Evolutionary conservation across 148 eudicot genomes (phyloP).

Genomic region (Cornus suecica): DNA sequence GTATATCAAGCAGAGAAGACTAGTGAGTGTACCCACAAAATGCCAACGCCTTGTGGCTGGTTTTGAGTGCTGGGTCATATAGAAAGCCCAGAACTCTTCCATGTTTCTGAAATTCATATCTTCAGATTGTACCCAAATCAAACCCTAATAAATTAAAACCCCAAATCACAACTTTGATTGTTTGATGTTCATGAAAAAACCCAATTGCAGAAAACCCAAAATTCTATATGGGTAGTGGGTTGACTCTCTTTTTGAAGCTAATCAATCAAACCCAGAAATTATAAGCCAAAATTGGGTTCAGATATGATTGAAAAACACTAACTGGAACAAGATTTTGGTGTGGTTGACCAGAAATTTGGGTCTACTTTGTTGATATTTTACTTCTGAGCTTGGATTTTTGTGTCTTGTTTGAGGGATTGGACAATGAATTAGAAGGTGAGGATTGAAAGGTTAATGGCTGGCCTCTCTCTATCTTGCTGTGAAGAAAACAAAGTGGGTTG

Average conservation of each 20-base stretch:
- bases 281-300: background rate
- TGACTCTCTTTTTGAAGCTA: background rate
- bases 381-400: background rate
- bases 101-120: conserved; percentile 70
- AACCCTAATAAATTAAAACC: background rate
- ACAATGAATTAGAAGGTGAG: background rate
- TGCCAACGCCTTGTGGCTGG: conserved; percentile 93
- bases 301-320: background rate
- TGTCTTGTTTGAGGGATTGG: background rate
- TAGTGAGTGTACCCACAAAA: conserved; percentile 62
- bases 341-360: background rate
- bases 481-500: conserved; percentile 5
- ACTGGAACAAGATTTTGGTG: background rate
- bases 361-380: background rate
- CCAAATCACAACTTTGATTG: conserved; percentile 7
- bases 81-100: conserved; percentile 90
- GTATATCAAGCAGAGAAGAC: conserved; percentile 45
- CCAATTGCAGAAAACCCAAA: background rate
- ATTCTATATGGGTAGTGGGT: background rate
- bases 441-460: conserved; percentile 1
- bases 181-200: background rate
- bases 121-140: conserved; percentile 15
- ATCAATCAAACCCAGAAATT: background rate
- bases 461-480: background rate
- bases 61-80: conserved; percentile 87